Evolutionary conservation across 2,329 filamentous ascomycete genomes (phyloP).

Genomic region (Apiospora hydei): DNA sequence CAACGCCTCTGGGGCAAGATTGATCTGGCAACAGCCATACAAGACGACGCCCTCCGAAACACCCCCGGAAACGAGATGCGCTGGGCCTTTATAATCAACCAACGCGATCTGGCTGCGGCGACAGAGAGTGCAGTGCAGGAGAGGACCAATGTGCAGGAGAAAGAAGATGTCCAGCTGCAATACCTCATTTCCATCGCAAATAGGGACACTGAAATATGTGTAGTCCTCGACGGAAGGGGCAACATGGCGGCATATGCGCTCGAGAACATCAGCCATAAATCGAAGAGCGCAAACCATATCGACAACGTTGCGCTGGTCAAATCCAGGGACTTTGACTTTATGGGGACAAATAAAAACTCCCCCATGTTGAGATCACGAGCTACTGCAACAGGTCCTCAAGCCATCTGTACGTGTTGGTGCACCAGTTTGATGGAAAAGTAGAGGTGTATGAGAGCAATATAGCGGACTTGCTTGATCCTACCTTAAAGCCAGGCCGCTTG

Average conservation of each 20-base stretch:
- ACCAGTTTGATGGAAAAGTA: conserved; percentile 86
- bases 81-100: conserved; percentile 84
- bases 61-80: conserved; percentile 50
- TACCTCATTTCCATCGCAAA: conserved; percentile 88
- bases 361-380: conserved; percentile 72
- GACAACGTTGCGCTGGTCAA: conserved; percentile 87
- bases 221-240: conserved; percentile 83
- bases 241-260: conserved; percentile 93
- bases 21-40: conserved; percentile 76
- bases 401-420: conserved; percentile 75
- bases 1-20: conserved; percentile 83
- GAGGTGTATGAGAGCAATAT: conserved; percentile 82
- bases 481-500: conserved; percentile 66
- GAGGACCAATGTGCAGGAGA: conserved; percentile 60
- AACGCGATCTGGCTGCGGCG: conserved; percentile 78
- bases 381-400: conserved; percentile 74
- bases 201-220: conserved; percentile 83
- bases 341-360: conserved; percentile 40
- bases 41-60: conserved; percentile 43
- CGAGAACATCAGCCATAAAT: conserved; percentile 81
- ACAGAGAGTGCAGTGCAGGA: conserved; percentile 77
- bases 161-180: conserved; percentile 76
- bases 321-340: conserved; percentile 57
- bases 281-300: conserved; percentile 70
- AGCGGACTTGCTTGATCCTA: conserved; percentile 80